Base-by-base conservation (phyloP, 805 yeast genomes). In the Ascoidea rubescens region DNA sequence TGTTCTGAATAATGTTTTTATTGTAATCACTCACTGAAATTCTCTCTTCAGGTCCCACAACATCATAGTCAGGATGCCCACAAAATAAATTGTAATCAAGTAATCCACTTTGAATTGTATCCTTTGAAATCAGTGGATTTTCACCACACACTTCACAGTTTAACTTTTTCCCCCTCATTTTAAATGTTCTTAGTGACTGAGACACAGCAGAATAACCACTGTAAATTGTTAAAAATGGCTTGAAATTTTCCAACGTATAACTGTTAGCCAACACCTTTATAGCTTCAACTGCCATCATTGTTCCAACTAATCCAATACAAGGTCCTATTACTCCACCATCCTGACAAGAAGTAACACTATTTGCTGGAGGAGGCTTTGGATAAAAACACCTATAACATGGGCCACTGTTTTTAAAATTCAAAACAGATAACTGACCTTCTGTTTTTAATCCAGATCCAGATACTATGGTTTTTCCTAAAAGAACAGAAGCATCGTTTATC, bases 261-360 rank as follows among this genome's bases (percentile, higher is more conserved):
- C 67, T 69, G 0, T 75, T 81, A 2, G 83, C 71, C 2, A 87
- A 60, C 5, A 91, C 71, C 62, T 91, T 90, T 31, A 95, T 73
- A 0, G 95, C 74, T 60, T 93, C 99, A 21, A 84, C 67, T 0
- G 96, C 95, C 85, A 93, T 91, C 72, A 86, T 73, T 0, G 80
- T 72, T 7, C 99, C 99, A 62, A 91, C 79, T 0, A 88, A 59
- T 0, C 99, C 99, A 52, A 93, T 95, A n/a, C 90, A 93, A 0
- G 98, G 96, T 0, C 99, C 99, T 31, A 93, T 65, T 0, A 91
- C 95, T 5, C 97, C 97, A 2, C 96, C 95, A 65, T 89, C 98
- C 12, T 86, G 78, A 60, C 99, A 93, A 0, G 95, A 77, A 0
- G 88, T 77, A 1, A 90, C 88, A 1, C 85, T 72, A 54, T 79